Base-by-base conservation (phyloP, 129 eudicot genomes). In the Deinandra increscens region DNA sequence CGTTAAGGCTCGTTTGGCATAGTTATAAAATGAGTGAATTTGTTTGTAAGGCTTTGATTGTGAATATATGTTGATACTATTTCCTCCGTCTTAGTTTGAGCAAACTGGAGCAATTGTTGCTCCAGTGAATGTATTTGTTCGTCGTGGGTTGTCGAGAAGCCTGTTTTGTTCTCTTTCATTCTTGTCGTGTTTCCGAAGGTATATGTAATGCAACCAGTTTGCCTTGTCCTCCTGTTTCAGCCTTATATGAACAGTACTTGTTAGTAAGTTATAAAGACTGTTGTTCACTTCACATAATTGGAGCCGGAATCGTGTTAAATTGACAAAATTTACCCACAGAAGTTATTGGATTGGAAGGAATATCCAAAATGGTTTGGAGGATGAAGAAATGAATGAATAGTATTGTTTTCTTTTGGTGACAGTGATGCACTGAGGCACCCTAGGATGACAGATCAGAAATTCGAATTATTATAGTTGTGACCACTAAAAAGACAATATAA, bases 391-490 rank as follows among this genome's bases (percentile, higher is more conserved):
- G 37, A 39, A 38, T 41, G 29, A 18, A 58, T 41, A n/a, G n/a
- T n/a, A n/a, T n/a, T n/a, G n/a, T n/a, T n/a, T n/a, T n/a, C n/a
- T n/a, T n/a, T n/a, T n/a, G n/a, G n/a, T n/a, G n/a, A n/a, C n/a
- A n/a, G n/a, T n/a, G n/a, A n/a, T n/a, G n/a, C n/a, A n/a, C n/a
- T n/a, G n/a, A n/a, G n/a, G n/a, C n/a, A n/a, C n/a, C n/a, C n/a
- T n/a, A n/a, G 15, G 23, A 68, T 46, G 62, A 46, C 33, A 26
- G 8, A 50, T 38, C 23, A 44, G 53, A 5, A 51, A 48, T 22
- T 70, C 59, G 33, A 15, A 77, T 77, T 69, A 69, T 77, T 50
- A 63, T 5, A 39, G 49, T 60, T 60, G 76, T 31, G 36, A 60
- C 6, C 22, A 7, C 37, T 72, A 69, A 45, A 72, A 45, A 72